Base-by-base conservation (phyloP, 2,329 filamentous ascomycete species). In the Microdochium trichocladiopsis region DNA sequence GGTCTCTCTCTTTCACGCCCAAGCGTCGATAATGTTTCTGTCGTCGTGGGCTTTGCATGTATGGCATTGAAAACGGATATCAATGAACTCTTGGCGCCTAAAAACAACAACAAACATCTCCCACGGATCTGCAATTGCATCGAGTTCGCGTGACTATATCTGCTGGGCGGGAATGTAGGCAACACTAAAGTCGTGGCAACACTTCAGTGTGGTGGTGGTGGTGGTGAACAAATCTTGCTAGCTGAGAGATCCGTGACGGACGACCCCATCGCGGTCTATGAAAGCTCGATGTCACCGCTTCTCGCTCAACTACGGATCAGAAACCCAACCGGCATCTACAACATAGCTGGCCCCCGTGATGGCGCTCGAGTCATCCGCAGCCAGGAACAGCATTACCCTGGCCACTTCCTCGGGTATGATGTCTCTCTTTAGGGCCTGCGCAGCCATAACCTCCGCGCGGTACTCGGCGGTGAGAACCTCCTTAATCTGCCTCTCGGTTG, bases 51-150 rank as follows among this genome's bases (percentile, higher is more conserved):
- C 60, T 64, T 67, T 66, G 66, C 76, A 78, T 78, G 75, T 78
- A 78, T 63, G 63, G 75, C 76, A 78, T 77, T 75, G 71, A 73
- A 68, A 69, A 74, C 69, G 70, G 58, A 72, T 75, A 76, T 76
- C 71, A 71, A 77, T 72, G 72, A 75, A 45, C 12, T 69, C 66
- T 71, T 72, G 62, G 66, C 61, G 57, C 56, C 55, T 59, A 47
- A 49, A 37, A 16, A 21, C 11, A 18, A 16, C 6, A 16, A 5
- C n/a, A n/a, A 45, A 18, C 18, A 6, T 22, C n/a, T 45, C 4
- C 18, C 41, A 45, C 4, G 41, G 5, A 16, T 8, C 12, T 11
- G 18, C 33, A n/a, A 5, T n/a, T n/a, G n/a, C n/a, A n/a, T n/a
- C n/a, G n/a, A n/a, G n/a, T n/a, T n/a, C n/a, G n/a, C n/a, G n/a